phyloP scores from a whole-genome alignment of 257 asterid species.

The Rehmannia glutinosa region DNA sequence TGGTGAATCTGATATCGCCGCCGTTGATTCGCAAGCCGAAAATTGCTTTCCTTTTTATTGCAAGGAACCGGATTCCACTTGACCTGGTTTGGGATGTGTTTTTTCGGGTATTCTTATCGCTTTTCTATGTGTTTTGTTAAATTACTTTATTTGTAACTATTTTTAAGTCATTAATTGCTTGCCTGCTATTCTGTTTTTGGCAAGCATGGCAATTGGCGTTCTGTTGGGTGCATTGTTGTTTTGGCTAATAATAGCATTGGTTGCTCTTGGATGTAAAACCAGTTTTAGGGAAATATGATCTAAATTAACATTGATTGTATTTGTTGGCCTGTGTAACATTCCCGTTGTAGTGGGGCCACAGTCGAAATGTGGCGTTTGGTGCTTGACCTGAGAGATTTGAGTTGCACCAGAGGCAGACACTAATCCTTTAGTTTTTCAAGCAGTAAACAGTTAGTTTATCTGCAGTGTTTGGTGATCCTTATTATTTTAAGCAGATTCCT shows the following conservation, averaged over 20 bases:
- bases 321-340: not conserved
- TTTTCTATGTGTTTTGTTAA: not conserved
- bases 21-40: constrained; percentile 43
- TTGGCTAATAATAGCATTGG: not conserved
- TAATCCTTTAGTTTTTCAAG: not conserved
- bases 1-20: constrained; percentile 32
- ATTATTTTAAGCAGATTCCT: not conserved
- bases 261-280: not conserved
- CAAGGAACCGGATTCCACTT: constrained; percentile 72
- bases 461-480: not conserved
- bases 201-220: not conserved
- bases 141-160: not conserved
- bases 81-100: constrained; percentile 76
- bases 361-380: too few relatives aligned
- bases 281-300: not conserved
- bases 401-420: too few relatives aligned
- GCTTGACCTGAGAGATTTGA: too few relatives aligned
- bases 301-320: not conserved
- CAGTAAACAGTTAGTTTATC: not conserved
- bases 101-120: constrained; percentile 45
- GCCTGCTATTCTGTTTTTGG: constrained; percentile 5
- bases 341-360: not conserved
- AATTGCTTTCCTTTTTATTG: constrained; percentile 67
- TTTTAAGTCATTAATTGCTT: not conserved
- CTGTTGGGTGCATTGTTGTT: constrained; percentile 11